Evolutionary conservation across 495 filamentous ascomycete genomes (phyloP).

Genomic region (Tuber aestivum): DNA sequence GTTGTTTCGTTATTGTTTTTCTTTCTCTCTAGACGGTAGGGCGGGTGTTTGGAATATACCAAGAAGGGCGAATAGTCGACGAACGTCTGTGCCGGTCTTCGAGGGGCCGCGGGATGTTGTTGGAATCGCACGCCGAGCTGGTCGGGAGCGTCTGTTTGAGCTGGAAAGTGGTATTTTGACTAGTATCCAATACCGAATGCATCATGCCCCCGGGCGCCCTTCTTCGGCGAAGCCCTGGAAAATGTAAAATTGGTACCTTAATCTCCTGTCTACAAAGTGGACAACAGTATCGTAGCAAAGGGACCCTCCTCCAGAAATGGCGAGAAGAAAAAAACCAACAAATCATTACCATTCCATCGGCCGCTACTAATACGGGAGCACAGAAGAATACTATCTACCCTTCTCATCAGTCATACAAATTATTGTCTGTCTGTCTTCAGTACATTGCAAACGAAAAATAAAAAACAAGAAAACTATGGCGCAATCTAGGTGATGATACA

Average conservation of each 20-base stretch:
- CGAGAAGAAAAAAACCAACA: background rate
- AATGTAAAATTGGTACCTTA: background rate
- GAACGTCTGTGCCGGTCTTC: background rate
- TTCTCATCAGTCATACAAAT: background rate
- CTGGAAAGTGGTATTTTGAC: background rate
- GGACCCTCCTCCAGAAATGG: background rate
- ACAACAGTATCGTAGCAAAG: background rate
- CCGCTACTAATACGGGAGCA: background rate
- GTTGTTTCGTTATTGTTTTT: background rate
- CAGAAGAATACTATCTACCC: background rate
- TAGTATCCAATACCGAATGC: background rate
- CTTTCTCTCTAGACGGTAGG: background rate
- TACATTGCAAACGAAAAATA: background rate
- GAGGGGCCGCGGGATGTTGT: background rate
- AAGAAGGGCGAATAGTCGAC: background rate
- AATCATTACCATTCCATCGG: background rate
- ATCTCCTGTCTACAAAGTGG: background rate
- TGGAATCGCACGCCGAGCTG: background rate
- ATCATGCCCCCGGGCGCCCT: too few species aligned
- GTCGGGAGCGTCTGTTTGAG: too few species aligned
- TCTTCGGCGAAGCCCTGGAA: too few species aligned
- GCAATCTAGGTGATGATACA: slow-evolving; percentile 67
- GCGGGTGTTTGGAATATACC: background rate
- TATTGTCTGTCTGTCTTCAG: background rate
- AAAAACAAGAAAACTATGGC: background rate